Evolutionary conservation across 495 filamentous ascomycete genomes (phyloP).

Genomic region (Chaetomium cochliodes): DNA sequence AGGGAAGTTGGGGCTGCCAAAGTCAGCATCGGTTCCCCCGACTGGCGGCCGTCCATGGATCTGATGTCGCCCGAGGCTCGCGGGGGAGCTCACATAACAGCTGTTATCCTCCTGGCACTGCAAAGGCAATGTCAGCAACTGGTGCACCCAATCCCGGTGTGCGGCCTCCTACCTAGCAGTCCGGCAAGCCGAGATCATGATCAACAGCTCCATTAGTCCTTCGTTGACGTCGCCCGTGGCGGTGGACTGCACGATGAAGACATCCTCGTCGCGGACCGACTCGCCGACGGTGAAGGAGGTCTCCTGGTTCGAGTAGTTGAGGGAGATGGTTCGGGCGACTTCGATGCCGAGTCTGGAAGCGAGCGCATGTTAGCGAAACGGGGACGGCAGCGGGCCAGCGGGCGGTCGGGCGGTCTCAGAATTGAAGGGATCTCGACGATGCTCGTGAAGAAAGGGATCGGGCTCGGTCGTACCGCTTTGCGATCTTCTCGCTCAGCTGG

Average conservation of each 20-base stretch:
- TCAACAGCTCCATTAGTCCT: constrained; percentile 96
- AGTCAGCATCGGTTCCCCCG: constrained; percentile 62
- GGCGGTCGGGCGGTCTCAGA: background rate
- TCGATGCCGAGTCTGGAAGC: constrained; percentile 79
- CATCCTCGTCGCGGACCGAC: constrained; percentile 95
- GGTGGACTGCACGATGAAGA: constrained; percentile 96
- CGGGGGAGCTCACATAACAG: constrained; percentile 34
- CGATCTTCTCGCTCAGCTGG: constrained; percentile 80
- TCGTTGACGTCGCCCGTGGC: constrained; percentile 97
- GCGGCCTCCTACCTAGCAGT: constrained; percentile 58
- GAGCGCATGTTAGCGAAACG: constrained; percentile 1
- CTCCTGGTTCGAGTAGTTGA: constrained; percentile 98
- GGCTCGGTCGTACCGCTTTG: constrained; percentile 67
- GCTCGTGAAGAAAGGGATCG: background rate
- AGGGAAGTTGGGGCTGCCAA: constrained; percentile 93
- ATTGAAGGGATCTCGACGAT: background rate
- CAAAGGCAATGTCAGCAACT: constrained; percentile 22
- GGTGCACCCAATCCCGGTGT: background rate
- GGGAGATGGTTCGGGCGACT: constrained; percentile 88
- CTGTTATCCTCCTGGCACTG: constrained; percentile 40
- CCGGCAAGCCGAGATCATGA: constrained; percentile 99
- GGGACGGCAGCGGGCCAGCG: background rate
- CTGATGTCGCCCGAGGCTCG: background rate
- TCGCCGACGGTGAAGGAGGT: constrained; percentile 96
- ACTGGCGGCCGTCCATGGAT: background rate